These are phyloP conservation scores for Parasitella parasitica DNA, from an alignment of 371 early-diverging fungal genomes.

Conservation along the genomic window DNA sequence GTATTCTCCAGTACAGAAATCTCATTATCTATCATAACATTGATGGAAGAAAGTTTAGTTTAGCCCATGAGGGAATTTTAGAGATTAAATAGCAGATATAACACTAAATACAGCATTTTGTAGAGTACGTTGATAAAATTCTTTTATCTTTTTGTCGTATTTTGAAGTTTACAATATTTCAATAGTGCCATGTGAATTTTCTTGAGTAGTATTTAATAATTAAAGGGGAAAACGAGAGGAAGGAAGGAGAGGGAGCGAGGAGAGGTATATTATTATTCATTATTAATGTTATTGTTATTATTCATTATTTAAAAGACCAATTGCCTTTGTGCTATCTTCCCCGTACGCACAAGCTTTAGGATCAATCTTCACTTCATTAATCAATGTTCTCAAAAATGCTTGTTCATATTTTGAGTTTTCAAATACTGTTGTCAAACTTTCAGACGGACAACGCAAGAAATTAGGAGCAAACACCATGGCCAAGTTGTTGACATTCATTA, in stretches of 20 bases:
- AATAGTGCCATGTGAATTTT: too few relatives aligned
- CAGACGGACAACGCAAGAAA: slow-evolving; percentile 86
- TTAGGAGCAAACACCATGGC: slow-evolving; percentile 98
- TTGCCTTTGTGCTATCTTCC: slow-evolving; percentile 1
- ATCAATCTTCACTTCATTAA: slow-evolving; percentile 27
- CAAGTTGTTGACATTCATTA: slow-evolving; percentile 88
- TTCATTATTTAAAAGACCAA: not conserved
- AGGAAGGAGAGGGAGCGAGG: not conserved
- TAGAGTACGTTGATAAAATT: too few relatives aligned
- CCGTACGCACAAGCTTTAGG: slow-evolving; percentile 25
- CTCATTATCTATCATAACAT: too few relatives aligned
- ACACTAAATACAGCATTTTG: too few relatives aligned
- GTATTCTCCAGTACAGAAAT: too few relatives aligned
- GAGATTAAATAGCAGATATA: too few relatives aligned
- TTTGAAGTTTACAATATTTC: too few relatives aligned
- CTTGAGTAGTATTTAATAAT: not conserved
- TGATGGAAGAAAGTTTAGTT: too few relatives aligned
- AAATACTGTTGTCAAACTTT: slow-evolving; percentile 74
- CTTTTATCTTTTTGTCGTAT: too few relatives aligned
- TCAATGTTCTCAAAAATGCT: slow-evolving; percentile 41
- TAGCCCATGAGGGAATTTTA: too few relatives aligned
- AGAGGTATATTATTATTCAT: not conserved
- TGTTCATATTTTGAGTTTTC: slow-evolving; percentile 79
- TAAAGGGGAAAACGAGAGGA: not conserved
- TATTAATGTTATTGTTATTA: too few relatives aligned